These are phyloP conservation scores for Aphanoascus verrucosus DNA, from an alignment of 2,329 filamentous ascomycete genomes.

Conservation along the genomic window DNA sequence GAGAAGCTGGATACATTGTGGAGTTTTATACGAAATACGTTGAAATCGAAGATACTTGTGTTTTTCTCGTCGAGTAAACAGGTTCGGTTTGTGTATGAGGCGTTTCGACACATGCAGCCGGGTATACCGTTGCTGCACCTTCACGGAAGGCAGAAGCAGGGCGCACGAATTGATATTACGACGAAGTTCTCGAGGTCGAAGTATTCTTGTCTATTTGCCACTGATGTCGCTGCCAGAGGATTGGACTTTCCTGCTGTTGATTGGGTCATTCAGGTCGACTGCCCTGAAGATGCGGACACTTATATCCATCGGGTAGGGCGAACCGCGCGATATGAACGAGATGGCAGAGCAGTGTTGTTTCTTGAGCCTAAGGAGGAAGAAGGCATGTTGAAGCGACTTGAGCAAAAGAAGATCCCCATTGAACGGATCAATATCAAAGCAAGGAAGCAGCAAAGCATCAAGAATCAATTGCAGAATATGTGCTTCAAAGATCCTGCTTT, in stretches of 20 bases:
- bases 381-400: conserved; percentile 76
- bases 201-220: conserved; percentile 81
- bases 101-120: conserved; percentile 83
- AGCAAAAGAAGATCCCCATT: conserved; percentile 82
- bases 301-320: conserved; percentile 95
- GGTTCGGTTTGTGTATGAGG: conserved; percentile 90
- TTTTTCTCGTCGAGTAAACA: conserved; percentile 94
- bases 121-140: conserved; percentile 88
- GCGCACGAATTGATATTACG: conserved; percentile 77
- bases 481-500: conserved; percentile 89
- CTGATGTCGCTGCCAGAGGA: conserved; percentile 86
- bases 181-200: conserved; percentile 70
- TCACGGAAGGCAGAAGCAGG: conserved; percentile 87
- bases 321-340: conserved; percentile 83
- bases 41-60: conserved; percentile 90
- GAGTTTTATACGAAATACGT: conserved; percentile 80
- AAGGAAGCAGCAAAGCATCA: conserved; percentile 80
- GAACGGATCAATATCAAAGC: conserved; percentile 75
- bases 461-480: conserved; percentile 79
- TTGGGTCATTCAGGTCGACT: conserved; percentile 98
- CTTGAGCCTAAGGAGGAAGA: conserved; percentile 84
- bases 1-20: conserved; percentile 88
- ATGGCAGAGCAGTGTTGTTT: conserved; percentile 80
- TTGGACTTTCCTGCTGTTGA: conserved; percentile 94
- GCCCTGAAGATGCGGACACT: conserved; percentile 89